Conservation (phyloP, 352 stramenopile genomes). For the Pythium dissotocum region DNA sequence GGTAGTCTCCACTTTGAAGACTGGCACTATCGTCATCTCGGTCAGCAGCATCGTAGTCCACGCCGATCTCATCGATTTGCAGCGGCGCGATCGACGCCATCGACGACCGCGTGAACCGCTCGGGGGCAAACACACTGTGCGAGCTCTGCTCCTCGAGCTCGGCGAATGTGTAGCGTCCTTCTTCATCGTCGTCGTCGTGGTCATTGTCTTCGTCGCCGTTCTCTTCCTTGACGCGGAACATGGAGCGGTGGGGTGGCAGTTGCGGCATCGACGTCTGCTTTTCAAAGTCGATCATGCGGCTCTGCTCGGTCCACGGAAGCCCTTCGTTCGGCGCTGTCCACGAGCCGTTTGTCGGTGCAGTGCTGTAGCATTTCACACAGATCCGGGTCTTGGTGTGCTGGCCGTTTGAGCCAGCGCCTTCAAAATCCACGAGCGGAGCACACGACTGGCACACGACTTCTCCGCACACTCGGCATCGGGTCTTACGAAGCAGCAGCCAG, state of each 20-base stretch:
- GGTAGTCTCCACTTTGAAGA: slow-evolving; percentile 21
- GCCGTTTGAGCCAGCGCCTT: slow-evolving; percentile 26
- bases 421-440: slow-evolving; percentile 56
- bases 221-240: slow-evolving; percentile 19
- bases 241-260: slow-evolving; percentile 12
- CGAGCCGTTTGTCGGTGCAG: slow-evolving; percentile 25
- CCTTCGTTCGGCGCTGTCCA: slow-evolving; percentile 18
- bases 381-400: slow-evolving; percentile 53
- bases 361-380: slow-evolving; percentile 55
- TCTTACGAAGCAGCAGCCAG: slow-evolving; percentile 72
- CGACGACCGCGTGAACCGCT: slow-evolving; percentile 28
- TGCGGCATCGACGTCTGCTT: slow-evolving; percentile 16
- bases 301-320: slow-evolving; percentile 28
- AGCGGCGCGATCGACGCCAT: slow-evolving; percentile 22
- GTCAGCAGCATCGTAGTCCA: slow-evolving; percentile 8
- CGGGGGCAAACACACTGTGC: slow-evolving; percentile 28
- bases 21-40: slow-evolving; percentile 14
- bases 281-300: slow-evolving; percentile 11
- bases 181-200: slow-evolving; percentile 14
- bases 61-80: slow-evolving; percentile 25
- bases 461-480: slow-evolving; percentile 66
- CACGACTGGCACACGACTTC: slow-evolving; percentile 77
- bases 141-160: slow-evolving; percentile 32
- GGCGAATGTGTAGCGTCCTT: slow-evolving; percentile 28
- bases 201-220: not conserved